Evolutionary conservation across 352 stramenopile genomes (phyloP).

Genomic region (Thraustotheca clavata): DNA sequence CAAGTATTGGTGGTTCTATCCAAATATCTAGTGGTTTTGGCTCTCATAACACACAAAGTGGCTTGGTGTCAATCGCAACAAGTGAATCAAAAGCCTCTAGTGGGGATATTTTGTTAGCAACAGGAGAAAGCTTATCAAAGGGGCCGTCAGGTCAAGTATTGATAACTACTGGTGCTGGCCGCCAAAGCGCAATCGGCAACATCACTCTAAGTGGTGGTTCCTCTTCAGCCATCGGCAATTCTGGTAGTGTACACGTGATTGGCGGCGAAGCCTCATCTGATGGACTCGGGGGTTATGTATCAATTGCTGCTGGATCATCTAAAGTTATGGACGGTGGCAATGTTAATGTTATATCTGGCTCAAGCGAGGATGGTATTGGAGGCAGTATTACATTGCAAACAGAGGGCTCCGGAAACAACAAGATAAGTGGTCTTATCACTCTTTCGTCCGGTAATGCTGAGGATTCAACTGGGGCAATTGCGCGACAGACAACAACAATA

Average conservation of each 20-base stretch:
- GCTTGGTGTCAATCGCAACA: background rate
- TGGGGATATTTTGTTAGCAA: background rate
- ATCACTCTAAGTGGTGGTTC: background rate
- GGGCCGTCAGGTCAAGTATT: background rate
- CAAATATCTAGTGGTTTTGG: background rate
- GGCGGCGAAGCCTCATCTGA: constrained; percentile 19
- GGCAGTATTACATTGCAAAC: constrained; percentile 2
- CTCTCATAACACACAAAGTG: background rate
- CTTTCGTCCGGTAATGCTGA: constrained; percentile 16
- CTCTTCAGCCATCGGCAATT: background rate
- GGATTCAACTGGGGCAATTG: constrained; percentile 22
- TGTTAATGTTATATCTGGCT: constrained; percentile 22
- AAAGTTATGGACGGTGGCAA: constrained; percentile 18
- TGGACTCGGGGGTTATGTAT: constrained; percentile 25
- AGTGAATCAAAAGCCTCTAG: background rate
- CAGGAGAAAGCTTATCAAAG: background rate
- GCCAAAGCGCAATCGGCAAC: background rate
- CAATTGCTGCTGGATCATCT: constrained; percentile 24
- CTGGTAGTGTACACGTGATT: background rate
- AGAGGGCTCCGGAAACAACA: background rate
- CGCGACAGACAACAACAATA: background rate
- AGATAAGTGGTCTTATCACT: constrained; percentile 19
- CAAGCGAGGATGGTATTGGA: constrained; percentile 21
- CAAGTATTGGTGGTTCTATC: background rate
- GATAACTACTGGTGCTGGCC: background rate